Percentiles rank a stretch among this genome's conserved stretches.
These are phyloP conservation scores for Chalciporus piperatus DNA, from an alignment of 768 basidiomycete genomes.

Conservation along the genomic window DNA sequence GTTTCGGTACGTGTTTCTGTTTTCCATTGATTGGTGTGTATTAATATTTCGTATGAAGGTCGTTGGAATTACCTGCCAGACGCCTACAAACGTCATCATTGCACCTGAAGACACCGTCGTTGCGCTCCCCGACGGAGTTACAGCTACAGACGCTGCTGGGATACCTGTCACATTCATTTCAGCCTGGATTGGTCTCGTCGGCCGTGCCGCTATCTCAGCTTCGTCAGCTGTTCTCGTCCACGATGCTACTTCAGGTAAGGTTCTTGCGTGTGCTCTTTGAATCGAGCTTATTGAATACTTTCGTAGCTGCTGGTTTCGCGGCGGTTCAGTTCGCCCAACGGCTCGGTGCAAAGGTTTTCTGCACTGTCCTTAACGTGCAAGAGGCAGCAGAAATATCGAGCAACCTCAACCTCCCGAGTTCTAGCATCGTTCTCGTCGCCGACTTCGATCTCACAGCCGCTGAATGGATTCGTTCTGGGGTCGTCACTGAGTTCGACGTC, in stretches of 20 bases:
- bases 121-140: conserved; percentile 13
- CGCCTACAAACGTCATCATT: conserved; percentile 14
- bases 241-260: conserved; percentile 20
- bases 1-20: not conserved
- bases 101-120: conserved; percentile 12
- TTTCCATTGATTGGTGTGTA: too few species aligned
- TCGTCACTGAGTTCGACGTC: conserved; percentile 18
- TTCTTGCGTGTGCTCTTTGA: too few species aligned
- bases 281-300: too few species aligned
- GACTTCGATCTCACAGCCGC: conserved; percentile 7
- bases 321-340: conserved; percentile 28
- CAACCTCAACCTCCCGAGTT: conserved; percentile 6
- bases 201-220: conserved; percentile 15
- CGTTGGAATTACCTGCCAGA: conserved; percentile 17
- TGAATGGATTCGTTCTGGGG: conserved; percentile 16
- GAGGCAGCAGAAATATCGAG: conserved; percentile 17
- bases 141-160: conserved; percentile 17
- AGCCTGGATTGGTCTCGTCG: conserved; percentile 27
- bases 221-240: conserved; percentile 26
- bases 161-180: conserved; percentile 22
- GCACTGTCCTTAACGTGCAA: conserved; percentile 16
- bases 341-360: conserved; percentile 17
- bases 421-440: conserved; percentile 10
- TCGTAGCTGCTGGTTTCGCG: conserved; percentile 15
- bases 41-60: not conserved